Conservation (phyloP, 2,329 filamentous ascomycete species). For the Claviceps capensis region DNA sequence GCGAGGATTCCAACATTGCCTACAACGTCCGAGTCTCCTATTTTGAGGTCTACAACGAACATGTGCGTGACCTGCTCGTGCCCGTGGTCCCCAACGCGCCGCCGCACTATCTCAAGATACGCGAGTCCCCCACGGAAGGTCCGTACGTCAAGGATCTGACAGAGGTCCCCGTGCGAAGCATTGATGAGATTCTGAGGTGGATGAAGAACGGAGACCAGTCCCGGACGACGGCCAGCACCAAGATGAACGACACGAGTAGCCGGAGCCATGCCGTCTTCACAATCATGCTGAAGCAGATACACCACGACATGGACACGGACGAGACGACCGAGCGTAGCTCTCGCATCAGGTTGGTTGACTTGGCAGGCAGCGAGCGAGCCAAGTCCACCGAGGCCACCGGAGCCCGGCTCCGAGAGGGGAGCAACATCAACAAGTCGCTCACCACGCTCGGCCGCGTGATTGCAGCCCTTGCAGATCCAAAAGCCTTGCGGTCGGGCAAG, state of each 20-base stretch:
- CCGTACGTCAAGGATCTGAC: conserved; percentile 96
- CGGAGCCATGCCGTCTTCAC: conserved; percentile 97
- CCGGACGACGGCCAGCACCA: conserved; percentile 82
- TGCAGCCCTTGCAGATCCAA: conserved; percentile 67
- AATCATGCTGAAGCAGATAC: conserved; percentile 94
- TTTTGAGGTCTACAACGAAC: conserved; percentile 99
- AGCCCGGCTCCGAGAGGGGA: conserved; percentile 78
- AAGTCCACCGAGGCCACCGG: conserved; percentile 94
- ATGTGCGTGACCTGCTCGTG: conserved; percentile 84
- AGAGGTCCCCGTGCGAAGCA: conserved; percentile 79
- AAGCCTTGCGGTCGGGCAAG: conserved; percentile 43
- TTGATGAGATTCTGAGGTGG: conserved; percentile 73
- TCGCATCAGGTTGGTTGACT: conserved; percentile 84
- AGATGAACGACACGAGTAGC: conserved; percentile 98
- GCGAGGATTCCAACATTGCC: conserved; percentile 79
- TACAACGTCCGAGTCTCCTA: conserved; percentile 97
- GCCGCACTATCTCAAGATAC: conserved; percentile 90
- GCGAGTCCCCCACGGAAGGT: conserved; percentile 86
- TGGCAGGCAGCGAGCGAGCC: conserved; percentile 88
- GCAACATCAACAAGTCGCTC: conserved; percentile 97
- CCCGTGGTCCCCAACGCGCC: conserved; percentile 56
- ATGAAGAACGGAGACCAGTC: conserved; percentile 85
- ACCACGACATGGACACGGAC: conserved; percentile 93
- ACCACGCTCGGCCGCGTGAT: conserved; percentile 94
- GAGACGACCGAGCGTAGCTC: conserved; percentile 92